Evolutionary conservation across 2,329 filamentous ascomycete species (phyloP).

Genomic region (Nemania abortiva): DNA sequence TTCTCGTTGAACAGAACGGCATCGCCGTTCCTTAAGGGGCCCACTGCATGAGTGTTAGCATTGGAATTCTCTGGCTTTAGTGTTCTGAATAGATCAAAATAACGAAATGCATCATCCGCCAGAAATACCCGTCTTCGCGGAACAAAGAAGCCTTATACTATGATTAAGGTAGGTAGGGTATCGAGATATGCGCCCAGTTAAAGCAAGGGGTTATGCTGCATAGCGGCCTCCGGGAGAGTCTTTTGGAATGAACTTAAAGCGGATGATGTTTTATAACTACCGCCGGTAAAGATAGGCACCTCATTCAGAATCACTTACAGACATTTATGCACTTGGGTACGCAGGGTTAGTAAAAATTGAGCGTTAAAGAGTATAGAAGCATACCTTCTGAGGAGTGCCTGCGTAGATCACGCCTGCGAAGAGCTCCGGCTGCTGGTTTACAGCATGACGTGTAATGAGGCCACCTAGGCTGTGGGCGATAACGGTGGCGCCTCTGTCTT

Average conservation of each 20-base stretch:
- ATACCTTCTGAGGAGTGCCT: constrained; percentile 75
- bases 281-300: neutral
- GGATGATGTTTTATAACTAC: neutral
- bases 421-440: constrained; percentile 86
- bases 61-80: neutral
- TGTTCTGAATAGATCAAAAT: neutral
- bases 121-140: neutral
- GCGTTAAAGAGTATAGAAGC: neutral
- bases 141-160: neutral
- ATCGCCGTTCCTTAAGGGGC: constrained; percentile 91
- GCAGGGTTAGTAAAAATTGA: constrained; percentile 10
- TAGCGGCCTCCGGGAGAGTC: neutral
- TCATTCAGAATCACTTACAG: constrained; percentile 23
- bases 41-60: constrained; percentile 65
- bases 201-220: neutral
- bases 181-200: neutral
- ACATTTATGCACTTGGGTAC: constrained; percentile 78
- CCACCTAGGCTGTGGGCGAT: constrained; percentile 91
- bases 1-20: constrained; percentile 90
- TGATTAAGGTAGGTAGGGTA: too few relatives aligned
- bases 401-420: constrained; percentile 89
- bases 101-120: neutral
- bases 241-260: neutral
- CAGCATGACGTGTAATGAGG: constrained; percentile 86
- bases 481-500: constrained; percentile 78